phyloP scores from a whole-genome alignment of 257 asterid genomes.

The Agastache rugosa region DNA sequence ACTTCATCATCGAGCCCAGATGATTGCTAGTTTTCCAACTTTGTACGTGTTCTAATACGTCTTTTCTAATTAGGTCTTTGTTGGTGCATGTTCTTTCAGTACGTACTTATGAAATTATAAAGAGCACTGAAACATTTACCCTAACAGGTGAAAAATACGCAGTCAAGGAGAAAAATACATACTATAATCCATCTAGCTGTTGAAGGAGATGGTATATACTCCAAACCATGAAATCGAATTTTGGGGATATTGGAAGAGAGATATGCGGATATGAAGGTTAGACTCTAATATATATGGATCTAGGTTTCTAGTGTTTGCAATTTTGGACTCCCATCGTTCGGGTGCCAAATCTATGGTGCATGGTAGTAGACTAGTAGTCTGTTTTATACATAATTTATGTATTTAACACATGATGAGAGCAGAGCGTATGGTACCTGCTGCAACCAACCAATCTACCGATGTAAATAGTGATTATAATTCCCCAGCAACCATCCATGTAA shows the following conservation, averaged over 20 bases:
- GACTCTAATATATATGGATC: neutral
- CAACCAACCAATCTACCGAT: conserved; percentile 7
- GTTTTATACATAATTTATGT: neutral
- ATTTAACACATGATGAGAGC: neutral
- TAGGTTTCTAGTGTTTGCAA: conserved; percentile 5
- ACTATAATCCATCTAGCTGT: neutral
- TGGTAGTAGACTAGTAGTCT: conserved; percentile 11
- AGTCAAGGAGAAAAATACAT: conserved; percentile 9
- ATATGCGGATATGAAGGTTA: neutral
- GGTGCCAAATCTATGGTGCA: conserved; percentile 17
- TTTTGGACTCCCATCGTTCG: neutral
- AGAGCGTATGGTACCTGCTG: neutral
- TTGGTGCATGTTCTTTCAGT: conserved; percentile 2
- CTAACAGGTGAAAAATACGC: neutral
- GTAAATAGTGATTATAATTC: conserved; percentile 6
- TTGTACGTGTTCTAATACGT: conserved; percentile 18
- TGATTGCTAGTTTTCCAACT: conserved; percentile 45
- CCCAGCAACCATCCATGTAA: conserved; percentile 10
- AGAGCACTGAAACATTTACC: neutral
- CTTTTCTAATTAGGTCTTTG: neutral
- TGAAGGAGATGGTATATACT: neutral
- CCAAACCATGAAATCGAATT: neutral
- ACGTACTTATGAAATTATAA: neutral
- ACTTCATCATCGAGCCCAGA: conserved; percentile 58
- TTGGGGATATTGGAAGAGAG: conserved; percentile 4